Evolutionary conservation across 805 yeast genomes (phyloP).

Genomic region (Starmerella apis): DNA sequence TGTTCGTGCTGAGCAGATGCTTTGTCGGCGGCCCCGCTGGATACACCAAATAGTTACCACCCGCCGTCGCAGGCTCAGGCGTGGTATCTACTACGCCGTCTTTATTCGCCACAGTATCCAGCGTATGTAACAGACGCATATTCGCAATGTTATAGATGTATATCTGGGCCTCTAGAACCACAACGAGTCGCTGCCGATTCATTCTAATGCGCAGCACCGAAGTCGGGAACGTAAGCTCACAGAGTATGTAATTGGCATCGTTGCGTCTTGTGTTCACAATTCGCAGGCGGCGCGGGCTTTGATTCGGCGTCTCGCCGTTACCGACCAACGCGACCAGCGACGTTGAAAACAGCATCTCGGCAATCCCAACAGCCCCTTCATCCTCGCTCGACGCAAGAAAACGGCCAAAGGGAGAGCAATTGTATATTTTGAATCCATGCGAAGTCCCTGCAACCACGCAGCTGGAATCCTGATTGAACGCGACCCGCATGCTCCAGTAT

Average conservation of each 20-base stretch:
- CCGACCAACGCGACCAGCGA: constrained; percentile 79
- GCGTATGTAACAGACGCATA: constrained; percentile 66
- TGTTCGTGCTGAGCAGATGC: constrained; percentile 17
- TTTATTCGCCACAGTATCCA: constrained; percentile 46
- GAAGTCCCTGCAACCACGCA: constrained; percentile 69
- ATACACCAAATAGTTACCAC: constrained; percentile 41
- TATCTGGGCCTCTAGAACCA: constrained; percentile 68
- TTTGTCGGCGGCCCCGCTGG: constrained; percentile 38
- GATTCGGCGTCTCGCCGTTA: constrained; percentile 46
- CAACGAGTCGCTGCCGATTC: constrained; percentile 72
- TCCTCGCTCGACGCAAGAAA: constrained; percentile 44
- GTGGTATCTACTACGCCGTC: constrained; percentile 32
- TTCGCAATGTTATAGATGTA: constrained; percentile 84
- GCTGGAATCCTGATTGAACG: constrained; percentile 78
- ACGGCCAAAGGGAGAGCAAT: constrained; percentile 78
- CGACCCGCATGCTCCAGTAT: constrained; percentile 16
- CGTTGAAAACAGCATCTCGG: constrained; percentile 86
- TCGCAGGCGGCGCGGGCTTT: constrained; percentile 66
- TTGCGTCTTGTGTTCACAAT: constrained; percentile 64
- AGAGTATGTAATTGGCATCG: constrained; percentile 47
- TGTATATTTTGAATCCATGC: constrained; percentile 60
- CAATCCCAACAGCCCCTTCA: constrained; percentile 37
- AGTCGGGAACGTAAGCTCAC: constrained; percentile 81
- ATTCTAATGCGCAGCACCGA: constrained; percentile 59
- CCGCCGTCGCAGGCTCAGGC: constrained; percentile 33